phyloP scores from a whole-genome alignment of 805 yeast species.

The Sugiyamaella mastotermitis region DNA sequence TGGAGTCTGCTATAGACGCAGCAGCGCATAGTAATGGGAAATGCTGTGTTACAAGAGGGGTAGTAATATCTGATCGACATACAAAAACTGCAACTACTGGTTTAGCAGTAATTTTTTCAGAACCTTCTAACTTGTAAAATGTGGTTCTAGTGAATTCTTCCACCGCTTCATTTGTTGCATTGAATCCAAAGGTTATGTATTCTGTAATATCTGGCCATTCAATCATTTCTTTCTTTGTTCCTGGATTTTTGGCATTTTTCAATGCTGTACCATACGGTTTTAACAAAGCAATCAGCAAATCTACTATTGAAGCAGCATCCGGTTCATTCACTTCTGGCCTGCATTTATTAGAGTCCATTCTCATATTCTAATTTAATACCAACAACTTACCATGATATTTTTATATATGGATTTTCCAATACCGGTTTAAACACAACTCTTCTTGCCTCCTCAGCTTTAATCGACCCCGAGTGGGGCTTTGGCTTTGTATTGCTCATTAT shows the following conservation, averaged over 20 bases:
- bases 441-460: no score
- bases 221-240: not conserved
- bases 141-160: conserved; percentile 11
- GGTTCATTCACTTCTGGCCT: conserved; percentile 13
- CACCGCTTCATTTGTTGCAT: conserved; percentile 16
- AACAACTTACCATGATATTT: conserved; percentile 12
- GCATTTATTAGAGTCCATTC: not conserved
- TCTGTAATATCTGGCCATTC: conserved; percentile 9
- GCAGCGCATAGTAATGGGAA: conserved; percentile 19
- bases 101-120: not conserved
- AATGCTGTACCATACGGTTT: conserved; percentile 9
- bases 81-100: conserved; percentile 15
- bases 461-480: no score
- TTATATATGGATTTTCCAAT: conserved; percentile 24
- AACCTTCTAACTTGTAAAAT: not conserved
- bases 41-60: conserved; percentile 15
- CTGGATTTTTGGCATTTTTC: not conserved
- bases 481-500: no score
- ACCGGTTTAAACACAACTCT: conserved; percentile 22
- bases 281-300: conserved; percentile 9
- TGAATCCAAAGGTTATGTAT: conserved; percentile 18
- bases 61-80: conserved; percentile 16
- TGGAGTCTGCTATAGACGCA: conserved; percentile 3
- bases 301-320: conserved; percentile 10
- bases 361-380: not conserved